A percentile compares a stretch with the other conserved stretches of the same genome.
phyloP scores from a whole-genome alignment of 108 stramenopile species.

The Pseudonitzschia multiseries region DNA sequence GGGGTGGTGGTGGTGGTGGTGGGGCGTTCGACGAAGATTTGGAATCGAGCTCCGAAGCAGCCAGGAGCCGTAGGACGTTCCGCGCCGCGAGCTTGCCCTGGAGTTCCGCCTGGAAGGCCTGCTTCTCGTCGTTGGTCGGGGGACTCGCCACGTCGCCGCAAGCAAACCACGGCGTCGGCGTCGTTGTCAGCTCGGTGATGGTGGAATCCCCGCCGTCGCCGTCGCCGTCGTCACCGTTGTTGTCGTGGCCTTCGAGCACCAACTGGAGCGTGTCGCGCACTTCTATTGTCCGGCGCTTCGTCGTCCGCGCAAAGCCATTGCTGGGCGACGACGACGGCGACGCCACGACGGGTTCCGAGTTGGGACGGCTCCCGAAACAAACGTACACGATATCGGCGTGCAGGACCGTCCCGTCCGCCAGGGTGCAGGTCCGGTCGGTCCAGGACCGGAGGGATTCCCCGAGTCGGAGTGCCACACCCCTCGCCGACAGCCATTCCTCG shows the following conservation, averaged over 20 bases:
- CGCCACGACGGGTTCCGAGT: slow-evolving; percentile 14
- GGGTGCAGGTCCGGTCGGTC: slow-evolving; percentile 24
- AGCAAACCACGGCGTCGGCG: slow-evolving; percentile 15
- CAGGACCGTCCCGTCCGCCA: slow-evolving; percentile 31
- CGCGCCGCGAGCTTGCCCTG: slow-evolving; percentile 30
- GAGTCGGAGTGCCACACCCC: slow-evolving; percentile 15
- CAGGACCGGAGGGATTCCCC: slow-evolving; percentile 22
- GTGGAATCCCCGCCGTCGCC: background rate
- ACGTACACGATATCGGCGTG: slow-evolving; percentile 32
- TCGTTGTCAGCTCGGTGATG: background rate
- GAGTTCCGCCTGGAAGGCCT: slow-evolving; percentile 36
- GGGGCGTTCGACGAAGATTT: too few species aligned
- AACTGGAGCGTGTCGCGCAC: slow-evolving; percentile 23
- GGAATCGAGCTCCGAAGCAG: background rate
- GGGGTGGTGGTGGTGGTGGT: background rate
- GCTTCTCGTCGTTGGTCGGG: slow-evolving; percentile 29
- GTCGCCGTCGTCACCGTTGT: background rate
- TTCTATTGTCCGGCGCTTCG: slow-evolving; percentile 1
- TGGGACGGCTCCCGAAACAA: slow-evolving; percentile 30
- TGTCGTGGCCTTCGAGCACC: background rate
- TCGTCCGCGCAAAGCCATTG: slow-evolving; percentile 10
- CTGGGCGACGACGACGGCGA: background rate
- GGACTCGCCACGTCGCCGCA: slow-evolving; percentile 36
- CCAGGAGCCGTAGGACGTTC: slow-evolving; percentile 19
- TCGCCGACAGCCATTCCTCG: slow-evolving; percentile 1